Percentiles rank a stretch among this genome's conserved stretches.
phyloP scores from a whole-genome alignment of 306 rosid species.

The Trifolium dubium region DNA sequence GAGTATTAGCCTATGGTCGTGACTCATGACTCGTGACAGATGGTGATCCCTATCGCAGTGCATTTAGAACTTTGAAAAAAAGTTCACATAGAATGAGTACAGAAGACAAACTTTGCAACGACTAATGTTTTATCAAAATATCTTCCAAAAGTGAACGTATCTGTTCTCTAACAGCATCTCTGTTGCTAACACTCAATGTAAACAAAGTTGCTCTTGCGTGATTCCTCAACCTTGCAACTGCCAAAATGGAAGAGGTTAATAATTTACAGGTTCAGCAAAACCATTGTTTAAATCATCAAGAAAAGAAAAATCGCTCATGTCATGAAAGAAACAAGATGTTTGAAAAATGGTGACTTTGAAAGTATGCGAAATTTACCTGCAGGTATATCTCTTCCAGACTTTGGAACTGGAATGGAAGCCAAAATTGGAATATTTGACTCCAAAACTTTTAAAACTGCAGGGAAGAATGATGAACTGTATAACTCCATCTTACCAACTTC shows the following conservation, averaged over 20 bases:
- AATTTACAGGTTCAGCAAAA: constrained; percentile 30
- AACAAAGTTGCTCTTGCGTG: constrained; percentile 65
- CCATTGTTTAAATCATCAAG: constrained; percentile 6
- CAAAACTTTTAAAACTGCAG: constrained; percentile 71
- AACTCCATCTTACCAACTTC: constrained; percentile 96
- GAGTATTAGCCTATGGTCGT: background rate
- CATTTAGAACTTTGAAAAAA: constrained; percentile 8
- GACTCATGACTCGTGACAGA: background rate
- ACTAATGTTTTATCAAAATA: constrained; percentile 49
- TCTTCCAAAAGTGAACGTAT: constrained; percentile 57
- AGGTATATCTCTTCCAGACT: constrained; percentile 77
- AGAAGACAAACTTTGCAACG: constrained; percentile 33
- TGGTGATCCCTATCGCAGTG: background rate
- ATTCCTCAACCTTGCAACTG: constrained; percentile 85
- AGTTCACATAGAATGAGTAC: constrained; percentile 28
- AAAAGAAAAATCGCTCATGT: constrained; percentile 18
- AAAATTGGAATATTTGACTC: constrained; percentile 75
- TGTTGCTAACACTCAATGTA: constrained; percentile 63
- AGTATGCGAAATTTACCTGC: constrained; percentile 52
- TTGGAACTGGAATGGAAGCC: constrained; percentile 84
- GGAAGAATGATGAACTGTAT: constrained; percentile 81
- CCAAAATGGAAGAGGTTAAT: constrained; percentile 33
- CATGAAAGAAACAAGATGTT: constrained; percentile 29
- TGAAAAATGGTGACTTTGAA: constrained; percentile 5
- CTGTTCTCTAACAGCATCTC: constrained; percentile 66